phyloP scores from a whole-genome alignment of 805 yeast genomes.

The Torulaspora microellipsoides region DNA sequence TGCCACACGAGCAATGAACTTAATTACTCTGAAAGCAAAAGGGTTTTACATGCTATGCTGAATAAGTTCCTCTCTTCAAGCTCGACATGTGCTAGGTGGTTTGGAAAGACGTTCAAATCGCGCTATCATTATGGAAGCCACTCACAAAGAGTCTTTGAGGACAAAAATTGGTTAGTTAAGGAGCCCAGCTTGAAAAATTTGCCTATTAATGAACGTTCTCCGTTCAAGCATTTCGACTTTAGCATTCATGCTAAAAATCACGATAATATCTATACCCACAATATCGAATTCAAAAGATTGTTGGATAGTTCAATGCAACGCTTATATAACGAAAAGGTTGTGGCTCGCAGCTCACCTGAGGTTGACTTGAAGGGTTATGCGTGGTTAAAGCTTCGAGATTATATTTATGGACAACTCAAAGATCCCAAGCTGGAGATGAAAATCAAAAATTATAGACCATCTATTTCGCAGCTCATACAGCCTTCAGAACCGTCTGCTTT shows the following conservation, averaged over 20 bases:
- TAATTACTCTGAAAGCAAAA: too few relatives aligned
- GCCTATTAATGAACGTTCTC: constrained; percentile 13
- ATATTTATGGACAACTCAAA: constrained; percentile 15
- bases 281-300: constrained; percentile 8
- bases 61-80: too few relatives aligned
- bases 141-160: constrained; percentile 10
- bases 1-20: too few relatives aligned
- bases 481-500: constrained; percentile 17
- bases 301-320: constrained; percentile 15
- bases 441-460: constrained; percentile 4
- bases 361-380: constrained; percentile 6
- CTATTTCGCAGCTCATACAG: constrained; percentile 13
- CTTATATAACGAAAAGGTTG: constrained; percentile 18
- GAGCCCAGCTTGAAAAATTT: constrained; percentile 15
- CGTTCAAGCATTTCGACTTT: constrained; percentile 4
- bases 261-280: constrained; percentile 10
- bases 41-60: too few relatives aligned
- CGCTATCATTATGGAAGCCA: constrained; percentile 1
- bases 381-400: constrained; percentile 19
- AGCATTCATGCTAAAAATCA: constrained; percentile 5
- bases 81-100: not conserved
- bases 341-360: constrained; percentile 7
- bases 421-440: constrained; percentile 4
- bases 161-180: constrained; percentile 15
- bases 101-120: not conserved